phyloP scores from a whole-genome alignment of 768 basidiomycete species.

The Tricholoma furcatifolium region DNA sequence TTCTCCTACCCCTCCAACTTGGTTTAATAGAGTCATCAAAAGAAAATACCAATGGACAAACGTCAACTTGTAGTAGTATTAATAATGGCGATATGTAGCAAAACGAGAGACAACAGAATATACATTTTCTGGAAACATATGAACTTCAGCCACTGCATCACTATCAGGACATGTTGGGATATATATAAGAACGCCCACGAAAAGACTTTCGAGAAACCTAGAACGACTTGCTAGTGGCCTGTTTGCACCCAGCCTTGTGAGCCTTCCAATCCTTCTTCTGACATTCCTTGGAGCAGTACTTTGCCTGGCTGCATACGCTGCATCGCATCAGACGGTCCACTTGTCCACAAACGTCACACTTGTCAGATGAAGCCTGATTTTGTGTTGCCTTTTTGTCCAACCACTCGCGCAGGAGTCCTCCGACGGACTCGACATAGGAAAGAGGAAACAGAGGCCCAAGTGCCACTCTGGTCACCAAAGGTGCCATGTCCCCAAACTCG shows the following conservation, averaged over 20 bases:
- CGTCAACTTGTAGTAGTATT: neutral
- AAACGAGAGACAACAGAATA: no score
- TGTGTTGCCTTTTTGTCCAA: neutral
- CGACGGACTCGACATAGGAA: conserved; percentile 43
- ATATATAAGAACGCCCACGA: neutral
- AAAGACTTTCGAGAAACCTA: neutral
- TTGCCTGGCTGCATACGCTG: conserved; percentile 25
- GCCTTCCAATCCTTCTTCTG: conserved; percentile 36
- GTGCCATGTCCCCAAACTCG: conserved; percentile 39
- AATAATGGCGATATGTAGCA: neutral
- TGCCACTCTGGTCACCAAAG: conserved; percentile 47
- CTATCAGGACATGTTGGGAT: no score
- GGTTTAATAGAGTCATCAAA: conserved; percentile 22
- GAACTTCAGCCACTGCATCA: no score
- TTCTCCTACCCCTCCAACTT: conserved; percentile 89
- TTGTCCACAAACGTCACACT: conserved; percentile 29
- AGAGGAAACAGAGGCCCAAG: conserved; percentile 54
- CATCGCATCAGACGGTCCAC: conserved; percentile 25
- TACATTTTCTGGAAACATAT: no score
- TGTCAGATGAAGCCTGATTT: neutral
- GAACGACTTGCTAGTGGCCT: neutral
- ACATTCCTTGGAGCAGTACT: conserved; percentile 34
- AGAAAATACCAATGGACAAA: neutral
- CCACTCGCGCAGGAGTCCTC: neutral
- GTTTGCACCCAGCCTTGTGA: conserved; percentile 16